A percentile compares a stretch with the other conserved stretches of the same genome.
Evolutionary conservation across 1,284 basidiomycete species (phyloP).

Genomic region (Pascua sp.): DNA sequence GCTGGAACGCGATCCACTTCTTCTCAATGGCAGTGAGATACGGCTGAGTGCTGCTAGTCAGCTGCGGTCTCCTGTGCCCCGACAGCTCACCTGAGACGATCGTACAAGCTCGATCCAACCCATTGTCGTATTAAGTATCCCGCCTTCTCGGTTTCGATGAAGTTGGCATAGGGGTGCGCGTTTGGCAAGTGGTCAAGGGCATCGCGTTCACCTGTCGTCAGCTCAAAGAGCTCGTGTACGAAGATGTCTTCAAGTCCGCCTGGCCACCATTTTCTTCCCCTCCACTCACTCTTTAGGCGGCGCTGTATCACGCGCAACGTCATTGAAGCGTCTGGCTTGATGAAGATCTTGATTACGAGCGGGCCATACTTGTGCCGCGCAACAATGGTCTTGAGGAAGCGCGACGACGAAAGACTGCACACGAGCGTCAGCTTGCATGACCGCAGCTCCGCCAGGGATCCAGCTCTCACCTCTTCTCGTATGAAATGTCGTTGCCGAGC

Average conservation of each 20-base stretch:
- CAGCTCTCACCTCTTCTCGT: constrained; percentile 73
- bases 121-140: constrained; percentile 94
- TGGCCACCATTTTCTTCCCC: no score
- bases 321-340: constrained; percentile 72
- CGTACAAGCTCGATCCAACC: constrained; percentile 91
- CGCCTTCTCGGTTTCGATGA: constrained; percentile 92
- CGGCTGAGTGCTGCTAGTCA: constrained; percentile 75
- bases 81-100: constrained; percentile 82
- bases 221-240: neutral
- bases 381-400: constrained; percentile 89
- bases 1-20: constrained; percentile 96
- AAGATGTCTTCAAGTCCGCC: no score
- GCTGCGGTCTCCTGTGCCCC: neutral
- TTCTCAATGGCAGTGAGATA: constrained; percentile 90
- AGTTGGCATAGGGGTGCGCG: constrained; percentile 83
- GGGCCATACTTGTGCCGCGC: constrained; percentile 68
- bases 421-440: neutral
- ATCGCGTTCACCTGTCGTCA: constrained; percentile 70
- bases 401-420: constrained; percentile 64
- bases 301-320: constrained; percentile 65
- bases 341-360: constrained; percentile 74
- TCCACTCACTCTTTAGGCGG: constrained; percentile 62
- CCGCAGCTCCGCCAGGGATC: constrained; percentile 37
- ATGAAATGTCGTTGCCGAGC: constrained; percentile 76
- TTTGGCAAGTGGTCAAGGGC: constrained; percentile 79